Conservation (phyloP, 306 rosid species). For the Rosa persica region DNA sequence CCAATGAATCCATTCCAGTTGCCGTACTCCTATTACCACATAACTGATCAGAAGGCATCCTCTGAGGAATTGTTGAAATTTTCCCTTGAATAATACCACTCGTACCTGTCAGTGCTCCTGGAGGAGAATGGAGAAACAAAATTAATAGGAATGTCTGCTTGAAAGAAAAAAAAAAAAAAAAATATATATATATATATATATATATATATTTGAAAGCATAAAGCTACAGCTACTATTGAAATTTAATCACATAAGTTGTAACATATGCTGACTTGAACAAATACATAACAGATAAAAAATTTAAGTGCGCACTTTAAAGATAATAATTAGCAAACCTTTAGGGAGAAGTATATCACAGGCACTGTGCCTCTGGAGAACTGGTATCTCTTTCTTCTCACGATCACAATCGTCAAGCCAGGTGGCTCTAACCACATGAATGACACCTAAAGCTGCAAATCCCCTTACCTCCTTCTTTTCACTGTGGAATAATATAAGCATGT, state of each 20-base stretch:
- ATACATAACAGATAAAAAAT: slow-evolving; percentile 5
- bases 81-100: slow-evolving; percentile 44
- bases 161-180: slow-evolving; percentile 13
- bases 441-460: slow-evolving; percentile 74
- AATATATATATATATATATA: too few species aligned
- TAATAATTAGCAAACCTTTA: slow-evolving; percentile 56
- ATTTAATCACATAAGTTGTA: neutral
- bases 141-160: slow-evolving; percentile 28
- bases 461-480: slow-evolving; percentile 88
- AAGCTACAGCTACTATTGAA: slow-evolving; percentile 2
- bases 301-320: slow-evolving; percentile 5
- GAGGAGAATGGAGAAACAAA: slow-evolving; percentile 30
- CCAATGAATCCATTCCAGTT: slow-evolving; percentile 46
- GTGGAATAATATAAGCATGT: slow-evolving; percentile 26
- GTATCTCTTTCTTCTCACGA: slow-evolving; percentile 65
- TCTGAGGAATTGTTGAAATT: slow-evolving; percentile 41
- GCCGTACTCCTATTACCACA: slow-evolving; percentile 31
- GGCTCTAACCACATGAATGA: slow-evolving; percentile 67
- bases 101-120: slow-evolving; percentile 46
- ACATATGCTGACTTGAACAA: slow-evolving; percentile 19
- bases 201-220: neutral
- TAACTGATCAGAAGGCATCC: slow-evolving; percentile 37
- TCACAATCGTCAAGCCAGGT: slow-evolving; percentile 94
- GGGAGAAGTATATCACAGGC: slow-evolving; percentile 74
- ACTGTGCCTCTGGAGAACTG: slow-evolving; percentile 61